Evolutionary conservation across 495 filamentous ascomycete species (phyloP).

Genomic region (Talaromyces adpressus): DNA sequence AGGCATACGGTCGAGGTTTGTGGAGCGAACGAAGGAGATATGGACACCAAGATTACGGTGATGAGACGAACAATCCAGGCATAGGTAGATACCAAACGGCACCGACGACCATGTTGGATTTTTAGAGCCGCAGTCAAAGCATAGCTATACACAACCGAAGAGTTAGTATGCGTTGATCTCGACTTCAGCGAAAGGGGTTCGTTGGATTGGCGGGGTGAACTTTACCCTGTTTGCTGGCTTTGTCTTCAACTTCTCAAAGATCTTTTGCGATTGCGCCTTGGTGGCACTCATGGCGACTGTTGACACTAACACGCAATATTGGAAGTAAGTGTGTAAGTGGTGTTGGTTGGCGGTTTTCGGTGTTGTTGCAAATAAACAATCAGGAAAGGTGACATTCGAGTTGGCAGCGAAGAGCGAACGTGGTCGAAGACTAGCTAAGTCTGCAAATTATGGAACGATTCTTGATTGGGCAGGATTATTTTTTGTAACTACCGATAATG

Average conservation of each 20-base stretch:
- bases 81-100: constrained; percentile 94
- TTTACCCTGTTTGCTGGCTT: constrained; percentile 88
- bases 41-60: constrained; percentile 89
- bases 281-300: constrained; percentile 68
- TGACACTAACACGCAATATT: neutral
- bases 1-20: constrained; percentile 90
- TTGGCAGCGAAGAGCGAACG: constrained; percentile 21
- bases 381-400: neutral
- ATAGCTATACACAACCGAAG: constrained; percentile 53
- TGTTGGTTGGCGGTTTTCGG: neutral
- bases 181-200: constrained; percentile 9
- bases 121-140: constrained; percentile 94
- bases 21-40: constrained; percentile 97
- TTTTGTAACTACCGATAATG: constrained; percentile 1
- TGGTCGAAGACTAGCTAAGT: constrained; percentile 19
- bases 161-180: constrained; percentile 9
- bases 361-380: neutral
- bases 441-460: neutral
- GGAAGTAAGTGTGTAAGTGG: neutral
- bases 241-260: constrained; percentile 94
- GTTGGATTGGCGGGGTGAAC: constrained; percentile 22
- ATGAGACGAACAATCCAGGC: constrained; percentile 90
- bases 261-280: constrained; percentile 91
- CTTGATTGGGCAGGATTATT: constrained; percentile 1
- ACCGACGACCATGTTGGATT: constrained; percentile 98